These are phyloP conservation scores for Nowakowskiella sp. DNA, from an alignment of 192 early-diverging fungal species.

Conservation along the genomic window DNA sequence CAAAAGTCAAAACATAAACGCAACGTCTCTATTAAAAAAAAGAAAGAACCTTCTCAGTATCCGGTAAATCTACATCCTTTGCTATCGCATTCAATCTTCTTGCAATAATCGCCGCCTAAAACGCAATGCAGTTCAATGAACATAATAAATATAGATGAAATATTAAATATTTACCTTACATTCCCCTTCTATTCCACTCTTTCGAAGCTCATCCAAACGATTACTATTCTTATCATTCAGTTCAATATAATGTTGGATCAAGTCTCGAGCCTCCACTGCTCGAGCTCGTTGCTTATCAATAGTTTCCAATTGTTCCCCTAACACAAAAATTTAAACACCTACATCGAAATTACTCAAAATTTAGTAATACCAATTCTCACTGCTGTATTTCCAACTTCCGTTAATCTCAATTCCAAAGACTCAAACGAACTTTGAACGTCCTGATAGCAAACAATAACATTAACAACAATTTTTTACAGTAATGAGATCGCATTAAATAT, in stretches of 20 bases:
- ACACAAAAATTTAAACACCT: background rate
- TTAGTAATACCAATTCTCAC: conserved; percentile 69
- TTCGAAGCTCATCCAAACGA: conserved; percentile 66
- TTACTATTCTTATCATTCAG: conserved; percentile 69
- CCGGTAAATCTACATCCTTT: conserved; percentile 69
- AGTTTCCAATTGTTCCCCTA: conserved; percentile 93
- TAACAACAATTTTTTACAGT: too few species aligned
- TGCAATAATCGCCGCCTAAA: conserved; percentile 73
- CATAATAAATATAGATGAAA: too few species aligned
- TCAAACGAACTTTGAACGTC: conserved; percentile 84
- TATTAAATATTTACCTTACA: conserved; percentile 47
- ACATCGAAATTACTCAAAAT: conserved; percentile 1
- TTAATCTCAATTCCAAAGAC: conserved; percentile 75
- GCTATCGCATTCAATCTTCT: conserved; percentile 76
- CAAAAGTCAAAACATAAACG: background rate
- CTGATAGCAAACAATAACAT: conserved; percentile 33
- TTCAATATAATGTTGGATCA: conserved; percentile 90
- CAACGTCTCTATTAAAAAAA: conserved; percentile 9
- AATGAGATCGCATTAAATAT: too few species aligned
- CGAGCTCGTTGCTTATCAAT: conserved; percentile 86
- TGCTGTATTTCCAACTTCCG: conserved; percentile 92
- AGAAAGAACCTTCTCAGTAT: conserved; percentile 48
- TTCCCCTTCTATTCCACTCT: conserved; percentile 74
- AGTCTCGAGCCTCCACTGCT: conserved; percentile 78
- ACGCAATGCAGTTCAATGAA: background rate